phyloP scores from a whole-genome alignment of 345 rosid species.

The Aquilaria yunnanensis region DNA sequence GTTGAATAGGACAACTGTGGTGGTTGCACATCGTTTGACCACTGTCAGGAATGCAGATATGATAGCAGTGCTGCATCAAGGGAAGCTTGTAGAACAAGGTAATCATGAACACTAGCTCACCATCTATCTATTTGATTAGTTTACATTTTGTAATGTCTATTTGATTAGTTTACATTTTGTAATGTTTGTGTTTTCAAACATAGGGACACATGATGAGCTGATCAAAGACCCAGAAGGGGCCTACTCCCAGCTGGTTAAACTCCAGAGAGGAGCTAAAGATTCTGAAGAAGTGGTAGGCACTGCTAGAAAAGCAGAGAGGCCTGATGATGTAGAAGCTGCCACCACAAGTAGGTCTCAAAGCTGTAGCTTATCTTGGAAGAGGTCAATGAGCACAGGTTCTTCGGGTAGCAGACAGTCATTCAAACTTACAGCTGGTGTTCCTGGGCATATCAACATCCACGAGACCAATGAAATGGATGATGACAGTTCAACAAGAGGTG shows the following conservation, averaged over 20 bases:
- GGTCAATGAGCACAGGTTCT: slow-evolving; percentile 8
- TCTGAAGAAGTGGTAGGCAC: neutral
- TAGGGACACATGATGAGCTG: slow-evolving; percentile 2
- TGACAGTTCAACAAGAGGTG: neutral
- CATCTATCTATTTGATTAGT: neutral
- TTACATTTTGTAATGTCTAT: neutral
- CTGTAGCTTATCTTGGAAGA: too few species aligned
- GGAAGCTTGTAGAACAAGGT: slow-evolving; percentile 42
- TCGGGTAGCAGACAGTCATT: slow-evolving; percentile 44
- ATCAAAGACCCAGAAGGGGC: neutral
- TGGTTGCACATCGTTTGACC: slow-evolving; percentile 49
- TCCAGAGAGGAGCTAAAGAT: neutral
- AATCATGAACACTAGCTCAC: neutral
- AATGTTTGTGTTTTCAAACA: neutral
- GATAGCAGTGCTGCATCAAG: slow-evolving; percentile 49
- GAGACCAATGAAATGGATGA: slow-evolving; percentile 20
- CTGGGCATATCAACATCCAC: slow-evolving; percentile 18
- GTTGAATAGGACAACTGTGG: slow-evolving; percentile 38
- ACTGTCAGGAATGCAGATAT: slow-evolving; percentile 45
- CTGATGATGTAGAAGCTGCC: neutral
- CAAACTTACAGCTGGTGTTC: slow-evolving; percentile 26
- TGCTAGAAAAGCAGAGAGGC: slow-evolving; percentile 9
- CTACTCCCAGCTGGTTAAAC: neutral
- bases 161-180: too few species aligned
- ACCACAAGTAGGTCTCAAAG: slow-evolving; percentile 12